Evolutionary conservation across 1,284 basidiomycete species (phyloP).

Genomic region (Bondarzewia mesenterica): DNA sequence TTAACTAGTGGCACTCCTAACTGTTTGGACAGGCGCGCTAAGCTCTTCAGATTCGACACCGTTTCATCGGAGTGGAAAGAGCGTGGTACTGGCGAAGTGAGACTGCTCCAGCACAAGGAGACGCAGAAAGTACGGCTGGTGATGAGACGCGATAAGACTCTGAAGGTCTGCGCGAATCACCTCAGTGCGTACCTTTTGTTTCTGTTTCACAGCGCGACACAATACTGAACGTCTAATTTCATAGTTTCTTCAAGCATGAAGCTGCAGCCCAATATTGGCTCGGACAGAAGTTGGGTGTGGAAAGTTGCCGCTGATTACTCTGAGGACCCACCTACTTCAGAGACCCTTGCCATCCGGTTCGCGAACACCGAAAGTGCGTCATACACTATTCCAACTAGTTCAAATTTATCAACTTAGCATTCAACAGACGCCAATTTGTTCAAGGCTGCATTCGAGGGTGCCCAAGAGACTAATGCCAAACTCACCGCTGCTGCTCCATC

Average conservation of each 20-base stretch:
- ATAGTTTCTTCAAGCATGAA: conserved; percentile 87
- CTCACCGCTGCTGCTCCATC: conserved; percentile 27
- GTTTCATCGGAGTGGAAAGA: conserved; percentile 93
- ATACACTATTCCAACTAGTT: conserved; percentile 8
- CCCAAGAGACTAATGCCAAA: conserved; percentile 64
- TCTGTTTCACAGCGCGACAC: conserved; percentile 2
- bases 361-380: conserved; percentile 92
- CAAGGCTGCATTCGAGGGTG: conserved; percentile 82
- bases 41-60: conserved; percentile 94
- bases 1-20: no score
- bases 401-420: background rate
- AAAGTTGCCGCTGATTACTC: conserved; percentile 95
- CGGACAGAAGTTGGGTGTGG: conserved; percentile 99
- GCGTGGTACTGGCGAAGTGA: conserved; percentile 88
- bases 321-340: conserved; percentile 80
- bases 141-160: conserved; percentile 99
- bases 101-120: conserved; percentile 82
- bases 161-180: conserved; percentile 99
- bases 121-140: conserved; percentile 92
- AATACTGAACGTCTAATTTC: conserved; percentile 2
- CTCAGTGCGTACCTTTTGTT: conserved; percentile 54
- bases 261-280: conserved; percentile 96
- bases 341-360: conserved; percentile 97
- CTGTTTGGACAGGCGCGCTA: conserved; percentile 72
- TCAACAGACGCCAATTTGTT: conserved; percentile 76